Base-by-base conservation (phyloP, 2,329 filamentous ascomycete genomes). In the Xylariaceae sp. region DNA sequence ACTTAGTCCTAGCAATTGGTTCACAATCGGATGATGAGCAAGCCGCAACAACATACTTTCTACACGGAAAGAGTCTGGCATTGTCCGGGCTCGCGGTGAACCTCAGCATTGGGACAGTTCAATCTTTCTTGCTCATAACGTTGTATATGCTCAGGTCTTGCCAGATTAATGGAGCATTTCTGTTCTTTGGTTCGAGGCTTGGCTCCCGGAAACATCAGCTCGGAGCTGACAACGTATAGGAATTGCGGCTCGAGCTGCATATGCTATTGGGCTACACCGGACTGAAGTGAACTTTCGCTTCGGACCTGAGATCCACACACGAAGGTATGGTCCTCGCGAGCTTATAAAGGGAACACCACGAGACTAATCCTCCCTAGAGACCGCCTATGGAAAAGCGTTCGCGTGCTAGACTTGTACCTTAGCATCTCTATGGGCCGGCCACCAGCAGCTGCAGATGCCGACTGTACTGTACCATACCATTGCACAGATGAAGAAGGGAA, bases 361-460 rank as follows among this genome's bases (percentile, higher is more conserved):
- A 16, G 4, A 24, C 37, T 53, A 33, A 62, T 26, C 26, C n/a
- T 7, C 1, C 10, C 6, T 20, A 64, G 57, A 43, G 79, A 81
- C 52, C 71, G 77, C 3, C 64, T 82, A 1, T 83, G 80, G 80
- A 81, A 80, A 64, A 82, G 79, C 51, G 64, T 82, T 3, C 72
- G 80, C 1, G 70, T 80, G 0, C 68, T 82, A 6, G 80, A 83
- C 53, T 64, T 83, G 0, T 81, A 79, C 52, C 69, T 82, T 0
- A 81, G 77, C 60, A 77, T 75, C 3, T 80, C 77, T 1, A 81
- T 82, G 78, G 80, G 80, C 3, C 72, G 80, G 0, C 80, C 80
- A 0, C 80, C 80, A 0, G 77, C 78, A 0, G 79, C 78, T 0
- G 81, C 79, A 0, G 80, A 82, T 36, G 71, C 80, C 1, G 80